Conservation (phyloP, 2,329 filamentous ascomycete species). For the Aureobasidium sp. region DNA sequence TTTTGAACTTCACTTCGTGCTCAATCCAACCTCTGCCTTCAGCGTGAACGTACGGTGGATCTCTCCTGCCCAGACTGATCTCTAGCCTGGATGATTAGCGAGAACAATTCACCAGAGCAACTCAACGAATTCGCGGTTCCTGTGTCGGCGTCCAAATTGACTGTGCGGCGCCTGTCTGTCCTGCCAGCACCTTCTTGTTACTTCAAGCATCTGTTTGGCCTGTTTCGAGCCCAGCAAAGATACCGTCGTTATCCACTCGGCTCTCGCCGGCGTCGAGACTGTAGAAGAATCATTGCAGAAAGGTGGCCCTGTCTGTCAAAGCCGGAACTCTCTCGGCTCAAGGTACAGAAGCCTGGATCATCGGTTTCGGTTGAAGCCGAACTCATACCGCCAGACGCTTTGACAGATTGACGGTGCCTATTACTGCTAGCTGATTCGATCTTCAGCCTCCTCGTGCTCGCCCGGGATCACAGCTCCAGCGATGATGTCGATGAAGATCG, state of each 20-base stretch:
- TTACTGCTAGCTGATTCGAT: background rate
- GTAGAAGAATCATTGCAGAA: background rate
- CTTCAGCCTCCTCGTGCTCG: background rate
- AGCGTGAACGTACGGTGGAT: too few species aligned
- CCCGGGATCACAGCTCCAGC: background rate
- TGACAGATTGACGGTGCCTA: background rate
- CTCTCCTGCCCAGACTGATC: too few species aligned
- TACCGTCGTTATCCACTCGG: background rate
- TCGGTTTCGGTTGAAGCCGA: background rate
- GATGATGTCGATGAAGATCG: background rate
- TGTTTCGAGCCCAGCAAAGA: background rate
- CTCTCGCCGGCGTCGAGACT: background rate
- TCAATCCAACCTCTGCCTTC: too few species aligned
- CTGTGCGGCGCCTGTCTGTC: too few species aligned
- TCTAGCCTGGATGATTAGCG: too few species aligned
- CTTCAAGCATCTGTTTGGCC: background rate
- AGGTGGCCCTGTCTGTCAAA: background rate
- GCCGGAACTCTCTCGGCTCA: background rate
- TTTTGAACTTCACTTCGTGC: too few species aligned
- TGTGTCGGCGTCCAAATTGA: too few species aligned
- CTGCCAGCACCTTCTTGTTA: too few species aligned
- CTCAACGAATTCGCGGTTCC: too few species aligned
- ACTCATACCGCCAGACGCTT: background rate
- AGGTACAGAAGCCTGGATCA: background rate
- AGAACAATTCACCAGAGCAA: too few species aligned